These are phyloP conservation scores for Rhizophagus prolifer DNA, from an alignment of 192 early-diverging fungal genomes.

Conservation along the genomic window DNA sequence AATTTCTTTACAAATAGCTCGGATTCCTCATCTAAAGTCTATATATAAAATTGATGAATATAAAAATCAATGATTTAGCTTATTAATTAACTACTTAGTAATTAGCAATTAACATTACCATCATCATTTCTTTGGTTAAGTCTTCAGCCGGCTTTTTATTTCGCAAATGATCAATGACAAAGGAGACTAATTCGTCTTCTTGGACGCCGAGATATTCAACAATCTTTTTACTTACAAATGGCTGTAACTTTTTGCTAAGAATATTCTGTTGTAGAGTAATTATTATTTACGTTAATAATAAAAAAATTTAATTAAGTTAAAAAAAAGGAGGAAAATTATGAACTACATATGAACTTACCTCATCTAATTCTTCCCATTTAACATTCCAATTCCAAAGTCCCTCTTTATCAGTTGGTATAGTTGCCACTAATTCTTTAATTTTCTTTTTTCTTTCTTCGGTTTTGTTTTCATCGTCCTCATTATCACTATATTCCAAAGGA, in stretches of 20 bases:
- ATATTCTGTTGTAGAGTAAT: slow-evolving; percentile 37
- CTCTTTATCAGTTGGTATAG: slow-evolving; percentile 68
- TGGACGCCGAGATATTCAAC: slow-evolving; percentile 76
- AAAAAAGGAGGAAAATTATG: not conserved
- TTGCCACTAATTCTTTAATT: slow-evolving; percentile 63
- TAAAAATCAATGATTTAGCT: not conserved
- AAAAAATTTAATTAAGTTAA: not conserved
- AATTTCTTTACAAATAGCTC: slow-evolving; percentile 82
- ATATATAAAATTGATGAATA: not conserved
- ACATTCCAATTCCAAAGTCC: slow-evolving; percentile 71
- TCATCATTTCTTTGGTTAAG: slow-evolving; percentile 75
- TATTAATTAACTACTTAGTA: not conserved
- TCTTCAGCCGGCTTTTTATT: slow-evolving; percentile 62
- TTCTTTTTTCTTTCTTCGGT: slow-evolving; percentile 65
- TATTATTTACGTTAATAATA: slow-evolving; percentile 20
- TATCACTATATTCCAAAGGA: slow-evolving; percentile 53
- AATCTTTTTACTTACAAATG: slow-evolving; percentile 79
- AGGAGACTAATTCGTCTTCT: slow-evolving; percentile 77
- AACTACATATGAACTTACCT: slow-evolving; percentile 48
- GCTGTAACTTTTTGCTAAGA: slow-evolving; percentile 64
- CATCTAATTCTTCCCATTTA: slow-evolving; percentile 75
- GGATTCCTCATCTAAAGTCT: slow-evolving; percentile 88
- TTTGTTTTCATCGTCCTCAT: slow-evolving; percentile 56
- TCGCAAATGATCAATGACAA: slow-evolving; percentile 71
- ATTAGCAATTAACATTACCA: slow-evolving; percentile 48